These are phyloP conservation scores for Rhexocercosporidium sp. DNA, from an alignment of 2,329 filamentous ascomycete species.

Conservation along the genomic window DNA sequence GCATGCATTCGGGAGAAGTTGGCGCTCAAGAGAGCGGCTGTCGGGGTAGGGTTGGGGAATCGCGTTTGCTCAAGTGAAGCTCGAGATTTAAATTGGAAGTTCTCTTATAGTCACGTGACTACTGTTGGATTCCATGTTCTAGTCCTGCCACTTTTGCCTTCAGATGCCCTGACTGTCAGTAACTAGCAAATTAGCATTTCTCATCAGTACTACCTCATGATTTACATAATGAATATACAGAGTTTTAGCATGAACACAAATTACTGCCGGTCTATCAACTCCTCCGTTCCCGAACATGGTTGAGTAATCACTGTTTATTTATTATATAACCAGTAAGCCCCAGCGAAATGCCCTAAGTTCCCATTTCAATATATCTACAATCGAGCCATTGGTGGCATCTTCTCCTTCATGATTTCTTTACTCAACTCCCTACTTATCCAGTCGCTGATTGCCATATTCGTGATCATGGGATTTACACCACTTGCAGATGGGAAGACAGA, in stretches of 20 bases:
- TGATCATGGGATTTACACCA: slow-evolving; percentile 82
- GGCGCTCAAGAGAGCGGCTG: slow-evolving; percentile 37
- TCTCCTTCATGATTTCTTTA: slow-evolving; percentile 17
- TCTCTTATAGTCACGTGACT: neutral
- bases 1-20: slow-evolving; percentile 42
- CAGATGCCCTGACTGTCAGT: too few species aligned
- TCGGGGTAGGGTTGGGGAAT: neutral
- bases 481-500: slow-evolving; percentile 76
- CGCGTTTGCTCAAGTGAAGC: neutral
- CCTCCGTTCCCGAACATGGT: neutral
- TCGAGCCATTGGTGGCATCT: slow-evolving; percentile 18
- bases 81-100: neutral
- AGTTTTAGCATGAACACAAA: too few species aligned
- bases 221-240: neutral
- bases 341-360: neutral
- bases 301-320: slow-evolving; percentile 3
- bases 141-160: too few species aligned
- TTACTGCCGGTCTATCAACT: too few species aligned
- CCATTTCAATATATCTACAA: neutral
- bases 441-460: slow-evolving; percentile 70
- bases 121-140: too few species aligned
- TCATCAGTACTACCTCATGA: too few species aligned
- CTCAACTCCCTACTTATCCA: slow-evolving; percentile 50
- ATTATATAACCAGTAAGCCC: neutral
- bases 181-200: too few species aligned